Evolutionary conservation across 2,329 filamentous ascomycete genomes (phyloP), one percentile per base, ranked within the genome.

Genomic region (Neofusicoccum parvum): DNA sequence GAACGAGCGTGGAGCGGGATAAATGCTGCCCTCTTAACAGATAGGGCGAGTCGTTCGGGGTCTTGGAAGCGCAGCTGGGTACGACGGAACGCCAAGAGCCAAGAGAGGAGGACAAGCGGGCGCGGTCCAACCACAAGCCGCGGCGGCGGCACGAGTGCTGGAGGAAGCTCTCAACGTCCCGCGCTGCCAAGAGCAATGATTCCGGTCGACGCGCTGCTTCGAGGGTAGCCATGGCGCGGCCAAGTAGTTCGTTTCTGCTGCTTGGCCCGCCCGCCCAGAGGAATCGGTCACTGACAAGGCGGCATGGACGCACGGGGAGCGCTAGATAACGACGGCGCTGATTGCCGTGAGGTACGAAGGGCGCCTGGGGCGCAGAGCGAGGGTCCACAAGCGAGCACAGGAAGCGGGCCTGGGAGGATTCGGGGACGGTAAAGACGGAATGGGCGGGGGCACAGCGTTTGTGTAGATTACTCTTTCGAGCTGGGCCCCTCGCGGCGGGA

Each of bases 401-500:
- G 49, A 36, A 51, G 11, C 27, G 49, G 14, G 23, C 23, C 17
- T 17, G 6, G 46, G 14, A 27, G 11, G 48, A 50, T 50, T 23
- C 48, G 36, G 12, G 12, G 36, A 34, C 39, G 39, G 20, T 56
- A 27, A 41, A n/a, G 27, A 51, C 49, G 50, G 36, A 5, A 54
- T n/a, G 43, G 43, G 48, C 48, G 39, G 54, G 54, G 39, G 54
- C 54, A 59, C 39, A 41, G 27, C 39, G 20, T 27, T 46, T 59
- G 54, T 32, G 49, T 27, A 51, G 37, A 51, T 51, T 51, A 7
- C 27, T 32, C 27, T 32, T 32, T 32, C 27, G 27, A 32, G 27
- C 27, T 32, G 27, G 27, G 27, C 27, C 27, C 27, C 27, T 32
- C 27, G 6, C 27, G 4, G 27, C 27, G 27, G 27, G 27, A 5